Evolutionary conservation across 169 alveolate genomes (phyloP), one percentile per base, ranked within the genome.

Genomic region (Eimeria brunetti): DNA sequence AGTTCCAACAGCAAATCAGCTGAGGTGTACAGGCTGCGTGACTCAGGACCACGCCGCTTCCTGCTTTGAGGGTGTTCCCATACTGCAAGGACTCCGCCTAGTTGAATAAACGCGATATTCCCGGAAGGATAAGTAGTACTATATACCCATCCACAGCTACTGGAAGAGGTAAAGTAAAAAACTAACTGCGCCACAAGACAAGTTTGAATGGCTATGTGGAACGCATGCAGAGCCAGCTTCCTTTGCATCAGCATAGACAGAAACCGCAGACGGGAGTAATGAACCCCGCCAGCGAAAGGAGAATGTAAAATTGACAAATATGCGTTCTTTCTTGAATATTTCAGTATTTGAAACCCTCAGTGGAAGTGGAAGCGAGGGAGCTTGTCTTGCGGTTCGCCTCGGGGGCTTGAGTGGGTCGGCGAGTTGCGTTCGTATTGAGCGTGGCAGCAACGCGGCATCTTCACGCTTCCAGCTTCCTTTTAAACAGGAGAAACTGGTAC

Each of bases 341-440:
- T 78, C 41, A 78, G 49, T n/a, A 78, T 78, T 78, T 51, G 88
- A 51, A 44, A 49, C 44, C 64, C 49, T 78, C 88, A 12, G 44
- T 16, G 46, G 67, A 27, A 46, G 60, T 9, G 88, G 88, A 78
- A 78, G 88, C 67, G 64, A 51, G 67, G 30, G 16, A 46, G 88
- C 67, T 78, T 78, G 67, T 49, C 88, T 46, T 44, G 67, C 12
- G 88, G 46, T n/a, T 49, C 88, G 88, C 88, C 88, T 78, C 88
- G 64, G 88, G 88, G 88, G 88, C 88, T 78, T 78, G 88, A 78
- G 64, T 46, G 60, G 88, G 88, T 78, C 88, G 88, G 88, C 67
- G 88, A 46, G 38, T 78, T 46, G 64, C 44, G 83, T 78, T 44
- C 64, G 46, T 27, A n/a, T 64, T 12, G n/a, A 51, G 67, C 64